phyloP scores from a whole-genome alignment of 192 early-diverging fungal species.

The Gaertneriomyces semiglobifer region DNA sequence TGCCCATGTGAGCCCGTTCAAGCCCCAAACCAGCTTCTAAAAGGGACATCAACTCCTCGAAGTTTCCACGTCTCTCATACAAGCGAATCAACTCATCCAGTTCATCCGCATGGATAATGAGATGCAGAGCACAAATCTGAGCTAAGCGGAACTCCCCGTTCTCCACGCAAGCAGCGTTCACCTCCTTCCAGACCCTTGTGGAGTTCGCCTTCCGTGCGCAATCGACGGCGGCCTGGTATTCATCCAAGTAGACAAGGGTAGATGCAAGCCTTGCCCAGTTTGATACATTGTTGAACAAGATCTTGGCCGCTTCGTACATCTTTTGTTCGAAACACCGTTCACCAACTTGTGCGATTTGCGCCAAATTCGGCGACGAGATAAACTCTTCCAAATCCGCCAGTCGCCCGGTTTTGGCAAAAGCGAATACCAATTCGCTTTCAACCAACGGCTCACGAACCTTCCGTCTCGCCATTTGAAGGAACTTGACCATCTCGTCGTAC shows the following conservation, averaged over 20 bases:
- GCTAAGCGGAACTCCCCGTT: conserved; percentile 94
- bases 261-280: conserved; percentile 96
- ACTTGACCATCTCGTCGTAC: conserved; percentile 93
- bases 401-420: conserved; percentile 92
- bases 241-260: conserved; percentile 91
- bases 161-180: conserved; percentile 92
- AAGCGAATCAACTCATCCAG: conserved; percentile 74
- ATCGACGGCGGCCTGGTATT: conserved; percentile 96
- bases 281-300: conserved; percentile 92
- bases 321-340: conserved; percentile 93
- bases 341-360: conserved; percentile 84
- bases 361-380: conserved; percentile 88
- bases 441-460: conserved; percentile 91
- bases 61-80: conserved; percentile 86
- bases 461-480: conserved; percentile 92
- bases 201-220: conserved; percentile 98
- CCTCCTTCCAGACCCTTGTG: conserved; percentile 99
- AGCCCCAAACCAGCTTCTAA: conserved; percentile 92
- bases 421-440: conserved; percentile 93
- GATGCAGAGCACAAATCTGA: conserved; percentile 94
- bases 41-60: conserved; percentile 85
- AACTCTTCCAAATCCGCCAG: conserved; percentile 93
- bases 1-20: conserved; percentile 99
- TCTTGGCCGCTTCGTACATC: conserved; percentile 89
- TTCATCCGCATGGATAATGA: conserved; percentile 98